phyloP scores from a whole-genome alignment of 2,329 filamentous ascomycete species.

The Verruconis gallopava region DNA sequence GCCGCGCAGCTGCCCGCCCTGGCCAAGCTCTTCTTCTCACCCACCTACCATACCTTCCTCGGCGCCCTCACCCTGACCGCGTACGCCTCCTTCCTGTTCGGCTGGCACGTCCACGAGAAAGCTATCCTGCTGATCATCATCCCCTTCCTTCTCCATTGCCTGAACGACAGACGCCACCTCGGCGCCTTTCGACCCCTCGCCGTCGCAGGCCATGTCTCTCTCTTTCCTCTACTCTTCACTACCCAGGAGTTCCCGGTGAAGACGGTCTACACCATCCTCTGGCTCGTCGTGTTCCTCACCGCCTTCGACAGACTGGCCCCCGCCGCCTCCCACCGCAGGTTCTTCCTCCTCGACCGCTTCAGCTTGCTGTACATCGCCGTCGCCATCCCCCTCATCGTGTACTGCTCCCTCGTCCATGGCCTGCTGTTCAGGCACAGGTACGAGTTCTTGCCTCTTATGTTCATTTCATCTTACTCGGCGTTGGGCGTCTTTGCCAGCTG shows the following conservation, averaged over 20 bases:
- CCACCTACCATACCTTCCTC: conserved; percentile 81
- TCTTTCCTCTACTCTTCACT: conserved; percentile 90
- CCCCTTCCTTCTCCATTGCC: conserved; percentile 83
- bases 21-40: conserved; percentile 65
- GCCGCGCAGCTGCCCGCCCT: conserved; percentile 60
- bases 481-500: conserved; percentile 93
- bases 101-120: conserved; percentile 98
- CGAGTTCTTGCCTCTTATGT: conserved; percentile 93
- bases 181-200: conserved; percentile 84
- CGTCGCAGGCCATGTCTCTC: conserved; percentile 84
- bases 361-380: conserved; percentile 80
- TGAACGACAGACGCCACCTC: conserved; percentile 80
- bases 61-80: conserved; percentile 84
- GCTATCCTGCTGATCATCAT: conserved; percentile 89
- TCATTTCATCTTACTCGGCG: conserved; percentile 87
- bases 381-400: conserved; percentile 77
- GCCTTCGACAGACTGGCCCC: conserved; percentile 80
- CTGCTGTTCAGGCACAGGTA: conserved; percentile 70
- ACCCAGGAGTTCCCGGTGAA: conserved; percentile 89
- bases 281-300: conserved; percentile 76
- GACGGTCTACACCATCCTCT: conserved; percentile 81
- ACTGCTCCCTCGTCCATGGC: conserved; percentile 74
- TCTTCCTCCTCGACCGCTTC: conserved; percentile 86
- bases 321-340: conserved; percentile 64
- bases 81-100: conserved; percentile 92